Evolutionary conservation across 352 stramenopile species (phyloP).

Genomic region (Phytophthora aleatoria): DNA sequence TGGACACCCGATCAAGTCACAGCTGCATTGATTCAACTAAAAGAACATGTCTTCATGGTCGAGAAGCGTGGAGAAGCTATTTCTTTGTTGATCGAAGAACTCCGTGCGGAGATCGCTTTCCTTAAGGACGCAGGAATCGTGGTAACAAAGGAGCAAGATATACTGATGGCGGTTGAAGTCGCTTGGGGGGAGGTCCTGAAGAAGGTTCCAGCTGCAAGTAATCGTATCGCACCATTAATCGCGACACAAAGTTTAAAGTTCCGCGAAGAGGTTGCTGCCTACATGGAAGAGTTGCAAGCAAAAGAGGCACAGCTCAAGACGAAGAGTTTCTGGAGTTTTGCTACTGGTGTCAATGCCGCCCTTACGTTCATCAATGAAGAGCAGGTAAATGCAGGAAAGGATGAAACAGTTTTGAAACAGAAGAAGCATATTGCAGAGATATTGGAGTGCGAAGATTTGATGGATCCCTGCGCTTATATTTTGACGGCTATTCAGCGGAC

Average conservation of each 20-base stretch:
- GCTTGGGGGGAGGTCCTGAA: slow-evolving; percentile 69
- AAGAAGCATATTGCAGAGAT: slow-evolving; percentile 92
- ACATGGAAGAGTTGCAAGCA: slow-evolving; percentile 76
- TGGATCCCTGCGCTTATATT: slow-evolving; percentile 80
- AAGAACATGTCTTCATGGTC: slow-evolving; percentile 80
- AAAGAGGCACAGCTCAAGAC: slow-evolving; percentile 59
- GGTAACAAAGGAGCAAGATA: slow-evolving; percentile 60
- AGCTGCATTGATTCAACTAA: slow-evolving; percentile 67
- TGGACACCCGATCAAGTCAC: slow-evolving; percentile 71
- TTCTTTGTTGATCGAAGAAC: slow-evolving; percentile 64
- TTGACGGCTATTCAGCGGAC: slow-evolving; percentile 78
- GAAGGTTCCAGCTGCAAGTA: slow-evolving; percentile 68
- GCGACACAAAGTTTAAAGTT: slow-evolving; percentile 65
- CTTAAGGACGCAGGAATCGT: slow-evolving; percentile 63
- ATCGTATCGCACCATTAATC: slow-evolving; percentile 70
- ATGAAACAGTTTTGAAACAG: slow-evolving; percentile 44
- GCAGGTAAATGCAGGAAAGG: slow-evolving; percentile 37
- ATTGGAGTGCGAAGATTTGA: slow-evolving; percentile 92
- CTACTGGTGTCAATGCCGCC: slow-evolving; percentile 45
- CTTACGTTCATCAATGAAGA: slow-evolving; percentile 53
- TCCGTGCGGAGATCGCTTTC: slow-evolving; percentile 69
- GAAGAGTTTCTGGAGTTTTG: slow-evolving; percentile 71
- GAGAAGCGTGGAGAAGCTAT: slow-evolving; percentile 77
- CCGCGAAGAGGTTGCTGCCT: slow-evolving; percentile 78
- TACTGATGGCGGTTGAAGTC: slow-evolving; percentile 53